These are phyloP conservation scores for Phytophthora pistaciae DNA, from an alignment of 352 stramenopile species.

Conservation along the genomic window DNA sequence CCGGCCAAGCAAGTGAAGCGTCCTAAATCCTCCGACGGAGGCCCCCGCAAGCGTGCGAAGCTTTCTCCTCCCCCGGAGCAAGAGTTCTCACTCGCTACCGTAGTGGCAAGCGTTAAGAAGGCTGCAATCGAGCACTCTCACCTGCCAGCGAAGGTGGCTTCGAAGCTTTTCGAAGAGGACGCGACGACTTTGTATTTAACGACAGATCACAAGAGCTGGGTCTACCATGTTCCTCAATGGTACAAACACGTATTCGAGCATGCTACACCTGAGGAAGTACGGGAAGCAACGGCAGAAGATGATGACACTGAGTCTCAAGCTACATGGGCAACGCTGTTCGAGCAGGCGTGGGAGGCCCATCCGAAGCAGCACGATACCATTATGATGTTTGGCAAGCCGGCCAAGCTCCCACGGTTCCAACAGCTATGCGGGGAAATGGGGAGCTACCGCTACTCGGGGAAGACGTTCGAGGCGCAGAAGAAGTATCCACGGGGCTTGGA, in stretches of 20 bases:
- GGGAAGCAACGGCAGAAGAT: background rate
- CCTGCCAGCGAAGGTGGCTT: constrained; percentile 15
- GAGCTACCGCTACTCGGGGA: constrained; percentile 70
- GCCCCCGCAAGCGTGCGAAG: constrained; percentile 28
- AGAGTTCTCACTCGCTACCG: constrained; percentile 35
- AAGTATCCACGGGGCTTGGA: constrained; percentile 47
- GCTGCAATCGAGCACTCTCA: constrained; percentile 21
- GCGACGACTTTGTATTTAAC: constrained; percentile 43
- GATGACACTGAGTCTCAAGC: background rate
- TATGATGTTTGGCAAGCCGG: constrained; percentile 73
- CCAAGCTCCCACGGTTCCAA: constrained; percentile 73
- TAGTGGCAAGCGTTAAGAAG: constrained; percentile 32
- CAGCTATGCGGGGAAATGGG: constrained; percentile 62
- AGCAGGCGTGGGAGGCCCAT: constrained; percentile 67
- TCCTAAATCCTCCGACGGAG: background rate
- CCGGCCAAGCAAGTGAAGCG: constrained; percentile 24
- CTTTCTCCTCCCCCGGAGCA: constrained; percentile 5
- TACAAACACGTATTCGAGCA: constrained; percentile 51
- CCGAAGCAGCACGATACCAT: constrained; percentile 68
- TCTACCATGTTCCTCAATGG: constrained; percentile 69
- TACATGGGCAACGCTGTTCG: constrained; percentile 39
- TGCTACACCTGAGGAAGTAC: constrained; percentile 21
- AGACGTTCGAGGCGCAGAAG: constrained; percentile 53
- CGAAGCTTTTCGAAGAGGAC: constrained; percentile 40
- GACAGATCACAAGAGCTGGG: constrained; percentile 54